Conservation (phyloP, 78 protist species). For the Chrysochromulina tobinii region DNA sequence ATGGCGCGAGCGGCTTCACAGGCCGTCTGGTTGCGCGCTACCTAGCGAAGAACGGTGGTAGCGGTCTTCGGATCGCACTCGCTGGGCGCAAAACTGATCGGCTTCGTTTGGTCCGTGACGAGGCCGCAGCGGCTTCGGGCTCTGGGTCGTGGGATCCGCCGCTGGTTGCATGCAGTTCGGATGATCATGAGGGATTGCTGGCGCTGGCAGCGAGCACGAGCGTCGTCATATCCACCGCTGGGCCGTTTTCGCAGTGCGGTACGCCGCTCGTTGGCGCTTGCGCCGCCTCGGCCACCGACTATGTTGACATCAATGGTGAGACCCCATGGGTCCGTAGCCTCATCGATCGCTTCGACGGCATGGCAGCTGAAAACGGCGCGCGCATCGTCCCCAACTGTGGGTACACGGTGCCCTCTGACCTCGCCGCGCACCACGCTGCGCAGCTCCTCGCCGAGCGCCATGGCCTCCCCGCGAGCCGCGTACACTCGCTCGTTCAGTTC, state of each 20-base stretch:
- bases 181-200: neutral
- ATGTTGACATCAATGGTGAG: slow-evolving; percentile 59
- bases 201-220: neutral
- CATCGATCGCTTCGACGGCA: neutral
- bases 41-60: neutral
- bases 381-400: slow-evolving; percentile 20
- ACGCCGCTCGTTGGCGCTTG: slow-evolving; percentile 37
- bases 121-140: neutral
- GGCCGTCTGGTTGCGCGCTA: slow-evolving; percentile 41
- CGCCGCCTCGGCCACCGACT: neutral
- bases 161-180: neutral
- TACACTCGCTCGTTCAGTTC: neutral
- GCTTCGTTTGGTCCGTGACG: neutral
- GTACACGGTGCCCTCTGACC: slow-evolving; percentile 50
- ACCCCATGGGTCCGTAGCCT: neutral
- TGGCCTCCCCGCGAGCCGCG: neutral
- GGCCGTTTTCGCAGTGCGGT: slow-evolving; percentile 38
- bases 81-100: slow-evolving; percentile 32
- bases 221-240: slow-evolving; percentile 50
- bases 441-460: neutral
- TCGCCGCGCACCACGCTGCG: neutral
- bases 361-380: slow-evolving; percentile 5
- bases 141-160: neutral
- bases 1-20: slow-evolving; percentile 49
- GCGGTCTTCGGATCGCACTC: neutral